These are phyloP conservation scores for Closterium sp. DNA, from an alignment of 139 green algal species.

Conservation along the genomic window DNA sequence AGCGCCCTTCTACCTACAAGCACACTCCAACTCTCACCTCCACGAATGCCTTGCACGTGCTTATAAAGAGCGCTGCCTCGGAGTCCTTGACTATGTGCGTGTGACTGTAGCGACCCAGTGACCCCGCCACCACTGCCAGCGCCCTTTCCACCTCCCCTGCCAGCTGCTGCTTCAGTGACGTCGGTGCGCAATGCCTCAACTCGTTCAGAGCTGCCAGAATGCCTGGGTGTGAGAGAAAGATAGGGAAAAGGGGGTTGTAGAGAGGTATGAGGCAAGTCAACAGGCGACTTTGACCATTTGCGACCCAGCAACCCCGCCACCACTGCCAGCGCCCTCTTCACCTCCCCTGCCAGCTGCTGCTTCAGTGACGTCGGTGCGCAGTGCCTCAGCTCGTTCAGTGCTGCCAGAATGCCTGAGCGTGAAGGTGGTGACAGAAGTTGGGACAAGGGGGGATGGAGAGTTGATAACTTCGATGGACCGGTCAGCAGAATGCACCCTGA, in stretches of 20 bases:
- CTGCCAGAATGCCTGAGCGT: conserved; percentile 59
- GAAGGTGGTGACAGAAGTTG: not conserved
- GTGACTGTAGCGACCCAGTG: not conserved
- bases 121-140: conserved; percentile 18
- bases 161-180: conserved; percentile 32
- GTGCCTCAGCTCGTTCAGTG: conserved; percentile 95
- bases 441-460: no score
- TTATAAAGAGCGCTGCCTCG: conserved; percentile 30
- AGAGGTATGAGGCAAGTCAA: no score
- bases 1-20: no score
- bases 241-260: no score
- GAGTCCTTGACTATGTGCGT: conserved; percentile 29
- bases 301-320: conserved; percentile 20
- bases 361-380: conserved; percentile 67
- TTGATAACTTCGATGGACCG: no score
- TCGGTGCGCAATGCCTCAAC: conserved; percentile 85
- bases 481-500: no score
- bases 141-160: conserved; percentile 14
- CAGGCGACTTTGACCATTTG: no score
- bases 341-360: conserved; percentile 1
- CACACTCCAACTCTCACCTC: conserved; percentile 9
- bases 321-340: conserved; percentile 14
- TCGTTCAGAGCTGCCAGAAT: conserved; percentile 87
- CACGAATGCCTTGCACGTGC: conserved; percentile 14
- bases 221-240: not conserved